A percentile compares a stretch with the other conserved stretches of the same genome.
phyloP scores from a whole-genome alignment of 139 green algal genomes.

The Coccomyxa sp. region DNA sequence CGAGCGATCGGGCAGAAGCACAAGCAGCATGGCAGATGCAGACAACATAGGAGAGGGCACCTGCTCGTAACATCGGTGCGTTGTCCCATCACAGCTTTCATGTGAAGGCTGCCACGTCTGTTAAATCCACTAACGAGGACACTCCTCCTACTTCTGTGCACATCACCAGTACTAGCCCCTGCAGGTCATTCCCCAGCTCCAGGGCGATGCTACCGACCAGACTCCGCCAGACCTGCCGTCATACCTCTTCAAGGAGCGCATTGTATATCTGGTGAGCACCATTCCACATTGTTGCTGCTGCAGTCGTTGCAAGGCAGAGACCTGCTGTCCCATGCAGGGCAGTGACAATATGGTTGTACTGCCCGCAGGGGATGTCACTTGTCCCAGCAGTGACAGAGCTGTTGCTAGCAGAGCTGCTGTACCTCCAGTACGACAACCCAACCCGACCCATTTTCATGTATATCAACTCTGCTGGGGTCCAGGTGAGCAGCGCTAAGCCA shows the following conservation, averaged over 20 bases:
- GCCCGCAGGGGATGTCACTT: conserved; percentile 81
- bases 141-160: too few relatives aligned
- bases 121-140: too few relatives aligned
- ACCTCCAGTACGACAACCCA: conserved; percentile 78
- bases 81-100: too few relatives aligned
- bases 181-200: conserved; percentile 67
- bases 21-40: too few relatives aligned
- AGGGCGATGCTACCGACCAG: conserved; percentile 73
- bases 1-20: too few relatives aligned
- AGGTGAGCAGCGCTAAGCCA: conserved; percentile 40
- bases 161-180: too few relatives aligned
- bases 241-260: conserved; percentile 96
- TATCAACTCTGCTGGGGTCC: conserved; percentile 98
- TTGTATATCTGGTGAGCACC: conserved; percentile 91
- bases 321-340: neutral
- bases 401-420: conserved; percentile 86
- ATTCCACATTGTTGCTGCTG: neutral
- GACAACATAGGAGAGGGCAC: too few relatives aligned
- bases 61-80: too few relatives aligned
- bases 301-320: neutral
- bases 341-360: too few relatives aligned
- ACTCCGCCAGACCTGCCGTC: conserved; percentile 95
- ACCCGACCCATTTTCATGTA: conserved; percentile 96
- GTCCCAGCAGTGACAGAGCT: conserved; percentile 88
- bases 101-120: too few relatives aligned